A percentile compares a stretch with the other conserved stretches of the same genome.
Conservation (phyloP, 768 basidiomycete genomes). For the Boletus reticulatus region DNA sequence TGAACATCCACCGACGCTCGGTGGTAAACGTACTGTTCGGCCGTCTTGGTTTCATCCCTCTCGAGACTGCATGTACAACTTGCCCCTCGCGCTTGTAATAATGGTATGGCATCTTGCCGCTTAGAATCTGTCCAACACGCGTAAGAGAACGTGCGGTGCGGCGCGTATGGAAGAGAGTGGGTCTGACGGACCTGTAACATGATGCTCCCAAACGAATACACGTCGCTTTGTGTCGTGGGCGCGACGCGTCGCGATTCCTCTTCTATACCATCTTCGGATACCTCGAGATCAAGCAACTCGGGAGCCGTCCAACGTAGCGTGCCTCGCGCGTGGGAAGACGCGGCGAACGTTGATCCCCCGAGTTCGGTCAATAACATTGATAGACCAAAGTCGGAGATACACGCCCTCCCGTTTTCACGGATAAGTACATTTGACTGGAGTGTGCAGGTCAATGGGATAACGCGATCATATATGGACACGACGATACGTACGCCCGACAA, state of each 20-base stretch:
- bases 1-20: conserved; percentile 11
- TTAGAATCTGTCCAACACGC: not conserved
- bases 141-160: not conserved
- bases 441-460: not conserved
- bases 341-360: conserved; percentile 9
- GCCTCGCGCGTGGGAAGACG: conserved; percentile 18
- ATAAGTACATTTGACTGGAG: no score
- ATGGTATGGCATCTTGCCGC: no score
- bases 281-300: conserved; percentile 10
- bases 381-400: no score
- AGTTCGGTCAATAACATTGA: no score
- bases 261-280: not conserved
- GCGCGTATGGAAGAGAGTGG: not conserved
- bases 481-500: conserved; percentile 14
- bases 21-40: not conserved
- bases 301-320: conserved; percentile 1
- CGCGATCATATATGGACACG: no score
- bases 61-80: conserved; percentile 11
- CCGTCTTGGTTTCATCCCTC: not conserved
- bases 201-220: no score
- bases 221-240: conserved; percentile 4
- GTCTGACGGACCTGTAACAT: conserved; percentile 10
- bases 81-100: conserved; percentile 5
- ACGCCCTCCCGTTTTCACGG: no score
- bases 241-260: not conserved